phyloP scores from a whole-genome alignment of 495 filamentous ascomycete genomes.

The Penicillium longicatenatum region DNA sequence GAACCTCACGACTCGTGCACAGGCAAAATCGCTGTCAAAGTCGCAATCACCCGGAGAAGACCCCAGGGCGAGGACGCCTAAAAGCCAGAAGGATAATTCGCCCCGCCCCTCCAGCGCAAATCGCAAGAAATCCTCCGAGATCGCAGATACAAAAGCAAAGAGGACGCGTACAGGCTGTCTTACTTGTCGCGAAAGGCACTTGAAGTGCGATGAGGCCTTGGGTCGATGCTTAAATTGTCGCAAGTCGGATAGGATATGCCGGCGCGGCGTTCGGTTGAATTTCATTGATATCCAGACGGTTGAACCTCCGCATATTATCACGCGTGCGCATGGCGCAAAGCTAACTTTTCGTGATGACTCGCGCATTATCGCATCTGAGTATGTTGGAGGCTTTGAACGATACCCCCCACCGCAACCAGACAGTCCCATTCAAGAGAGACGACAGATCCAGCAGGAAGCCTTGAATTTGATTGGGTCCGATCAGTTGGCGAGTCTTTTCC shows the following conservation, averaged over 20 bases:
- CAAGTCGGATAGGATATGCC: slow-evolving; percentile 84
- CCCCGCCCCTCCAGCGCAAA: slow-evolving; percentile 19
- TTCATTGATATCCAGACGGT: slow-evolving; percentile 85
- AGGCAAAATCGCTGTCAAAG: slow-evolving; percentile 19
- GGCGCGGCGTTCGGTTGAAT: slow-evolving; percentile 85
- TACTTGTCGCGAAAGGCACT: slow-evolving; percentile 74
- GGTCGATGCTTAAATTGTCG: slow-evolving; percentile 85
- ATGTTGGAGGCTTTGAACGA: slow-evolving; percentile 74
- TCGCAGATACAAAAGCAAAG: slow-evolving; percentile 55
- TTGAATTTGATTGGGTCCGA: slow-evolving; percentile 31
- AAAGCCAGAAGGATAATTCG: slow-evolving; percentile 26
- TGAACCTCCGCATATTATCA: slow-evolving; percentile 63
- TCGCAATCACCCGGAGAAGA: slow-evolving; percentile 12
- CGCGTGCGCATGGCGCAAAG: slow-evolving; percentile 65
- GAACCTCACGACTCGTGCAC: slow-evolving; percentile 23
- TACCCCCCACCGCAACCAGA: slow-evolving; percentile 62
- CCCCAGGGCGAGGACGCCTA: slow-evolving; percentile 19
- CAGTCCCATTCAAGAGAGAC: slow-evolving; percentile 34
- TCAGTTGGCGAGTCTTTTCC: slow-evolving; percentile 27
- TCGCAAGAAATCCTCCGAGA: slow-evolving; percentile 29
- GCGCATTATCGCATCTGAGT: slow-evolving; percentile 87
- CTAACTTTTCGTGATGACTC: slow-evolving; percentile 88
- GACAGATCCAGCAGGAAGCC: slow-evolving; percentile 42
- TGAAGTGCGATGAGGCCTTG: slow-evolving; percentile 81
- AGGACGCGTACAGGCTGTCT: slow-evolving; percentile 76